phyloP scores from a whole-genome alignment of 805 yeast genomes.

The Tetrapisispora nanseiensis region DNA sequence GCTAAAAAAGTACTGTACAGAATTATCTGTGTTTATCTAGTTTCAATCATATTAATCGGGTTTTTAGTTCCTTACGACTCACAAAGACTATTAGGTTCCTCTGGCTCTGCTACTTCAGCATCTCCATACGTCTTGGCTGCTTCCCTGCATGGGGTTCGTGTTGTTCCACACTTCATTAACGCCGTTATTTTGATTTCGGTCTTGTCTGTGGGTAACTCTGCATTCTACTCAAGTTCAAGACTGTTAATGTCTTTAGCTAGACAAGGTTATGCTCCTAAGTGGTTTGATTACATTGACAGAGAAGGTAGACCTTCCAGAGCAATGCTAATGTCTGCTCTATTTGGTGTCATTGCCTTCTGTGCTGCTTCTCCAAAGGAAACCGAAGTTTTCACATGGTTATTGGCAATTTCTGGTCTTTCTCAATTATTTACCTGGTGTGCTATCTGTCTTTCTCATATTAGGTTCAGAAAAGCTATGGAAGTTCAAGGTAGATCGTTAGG shows the following conservation, averaged over 20 bases:
- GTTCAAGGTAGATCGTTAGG: slow-evolving; percentile 42
- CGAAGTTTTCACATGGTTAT: slow-evolving; percentile 53
- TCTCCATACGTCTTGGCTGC: slow-evolving; percentile 67
- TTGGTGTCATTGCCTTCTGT: slow-evolving; percentile 56
- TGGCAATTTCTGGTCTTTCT: slow-evolving; percentile 52
- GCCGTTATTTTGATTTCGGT: slow-evolving; percentile 65
- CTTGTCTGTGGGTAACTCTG: slow-evolving; percentile 66
- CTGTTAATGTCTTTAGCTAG: slow-evolving; percentile 61
- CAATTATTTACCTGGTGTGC: slow-evolving; percentile 55
- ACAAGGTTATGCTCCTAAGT: slow-evolving; percentile 57
- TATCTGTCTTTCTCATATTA: slow-evolving; percentile 45
- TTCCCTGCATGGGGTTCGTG: slow-evolving; percentile 48
- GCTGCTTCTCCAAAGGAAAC: slow-evolving; percentile 53
- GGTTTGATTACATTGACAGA: slow-evolving; percentile 45
- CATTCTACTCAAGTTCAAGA: slow-evolving; percentile 63
- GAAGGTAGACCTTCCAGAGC: slow-evolving; percentile 56
- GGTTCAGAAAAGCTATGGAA: slow-evolving; percentile 49
- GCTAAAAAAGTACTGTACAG: slow-evolving; percentile 49
- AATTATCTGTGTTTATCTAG: slow-evolving; percentile 40
- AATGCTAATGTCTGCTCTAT: slow-evolving; percentile 38
- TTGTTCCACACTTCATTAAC: slow-evolving; percentile 62
- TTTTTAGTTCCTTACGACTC: slow-evolving; percentile 45
- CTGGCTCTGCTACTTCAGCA: slow-evolving; percentile 38
- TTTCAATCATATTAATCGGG: slow-evolving; percentile 40
- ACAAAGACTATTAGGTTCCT: slow-evolving; percentile 35